phyloP scores from a whole-genome alignment of 768 basidiomycete genomes.

The Mycena capillaripes region DNA sequence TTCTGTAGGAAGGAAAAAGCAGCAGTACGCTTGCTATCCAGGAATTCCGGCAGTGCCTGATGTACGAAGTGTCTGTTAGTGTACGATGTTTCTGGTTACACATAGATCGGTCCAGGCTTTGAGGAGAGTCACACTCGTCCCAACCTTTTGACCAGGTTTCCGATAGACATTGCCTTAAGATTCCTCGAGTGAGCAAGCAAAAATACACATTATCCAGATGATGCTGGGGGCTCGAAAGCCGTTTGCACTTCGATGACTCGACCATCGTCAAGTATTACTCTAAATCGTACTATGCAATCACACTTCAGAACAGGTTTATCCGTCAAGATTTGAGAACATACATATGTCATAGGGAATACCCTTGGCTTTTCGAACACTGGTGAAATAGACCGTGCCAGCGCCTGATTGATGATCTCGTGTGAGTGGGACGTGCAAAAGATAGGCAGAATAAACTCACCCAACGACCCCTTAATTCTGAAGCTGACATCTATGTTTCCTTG shows the following conservation, averaged over 20 bases:
- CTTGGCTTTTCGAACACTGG: constrained; percentile 84
- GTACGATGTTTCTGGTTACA: too few relatives aligned
- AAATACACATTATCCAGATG: constrained; percentile 11
- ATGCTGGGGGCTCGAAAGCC: neutral
- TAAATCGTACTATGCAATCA: constrained; percentile 68
- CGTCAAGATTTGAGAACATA: constrained; percentile 52
- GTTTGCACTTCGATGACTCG: constrained; percentile 50
- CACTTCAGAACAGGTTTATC: constrained; percentile 8
- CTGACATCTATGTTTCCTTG: constrained; percentile 85
- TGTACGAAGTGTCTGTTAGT: too few relatives aligned
- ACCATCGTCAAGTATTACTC: constrained; percentile 76
- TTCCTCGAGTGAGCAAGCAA: too few relatives aligned
- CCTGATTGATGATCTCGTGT: constrained; percentile 51
- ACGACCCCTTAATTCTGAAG: constrained; percentile 81
- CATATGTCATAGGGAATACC: constrained; percentile 77
- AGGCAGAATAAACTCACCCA: constrained; percentile 57
- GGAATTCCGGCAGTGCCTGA: too few relatives aligned
- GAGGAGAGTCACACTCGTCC: too few relatives aligned
- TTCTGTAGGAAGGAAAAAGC: too few relatives aligned
- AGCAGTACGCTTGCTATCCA: too few relatives aligned
- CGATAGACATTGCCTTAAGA: too few relatives aligned
- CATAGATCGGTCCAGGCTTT: too few relatives aligned
- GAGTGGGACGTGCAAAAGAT: neutral
- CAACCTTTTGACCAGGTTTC: too few relatives aligned
- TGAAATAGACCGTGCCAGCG: constrained; percentile 85